Evolutionary conservation across 2,329 filamentous ascomycete genomes (phyloP).

Genomic region (Alternaria novae-zelandiae): DNA sequence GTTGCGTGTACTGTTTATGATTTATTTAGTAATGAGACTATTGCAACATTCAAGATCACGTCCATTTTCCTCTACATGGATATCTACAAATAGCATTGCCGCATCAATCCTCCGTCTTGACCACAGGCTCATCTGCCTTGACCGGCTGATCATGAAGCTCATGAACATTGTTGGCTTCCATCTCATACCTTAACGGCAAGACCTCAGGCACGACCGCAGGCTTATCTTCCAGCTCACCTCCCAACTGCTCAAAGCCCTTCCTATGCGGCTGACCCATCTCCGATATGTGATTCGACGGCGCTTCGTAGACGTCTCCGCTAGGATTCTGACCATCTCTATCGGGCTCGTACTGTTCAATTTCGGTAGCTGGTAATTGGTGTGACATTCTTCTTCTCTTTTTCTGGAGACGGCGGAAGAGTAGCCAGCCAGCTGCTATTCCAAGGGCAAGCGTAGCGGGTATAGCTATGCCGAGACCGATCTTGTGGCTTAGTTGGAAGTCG

Average conservation of each 20-base stretch:
- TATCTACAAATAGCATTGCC: background rate
- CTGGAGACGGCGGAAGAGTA: background rate
- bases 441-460: background rate
- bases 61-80: background rate
- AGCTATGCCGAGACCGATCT: background rate
- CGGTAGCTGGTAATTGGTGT: rapidly evolving
- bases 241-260: background rate
- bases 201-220: background rate
- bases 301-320: background rate
- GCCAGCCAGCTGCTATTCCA: background rate
- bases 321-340: background rate
- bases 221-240: background rate
- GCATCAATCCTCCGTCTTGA: background rate
- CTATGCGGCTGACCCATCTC: background rate
- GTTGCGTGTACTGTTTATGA: background rate
- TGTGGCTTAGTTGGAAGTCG: background rate
- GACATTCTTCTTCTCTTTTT: background rate
- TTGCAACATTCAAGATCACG: background rate
- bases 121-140: background rate
- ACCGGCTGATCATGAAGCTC: background rate
- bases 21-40: background rate
- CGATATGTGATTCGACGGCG: background rate
- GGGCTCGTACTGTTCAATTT: background rate
- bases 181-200: background rate
- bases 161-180: rapidly evolving